Evolutionary conservation across 352 stramenopile species (phyloP), one percentile per base, ranked within the genome.

Genomic region (Thalassiosira hispida): DNA sequence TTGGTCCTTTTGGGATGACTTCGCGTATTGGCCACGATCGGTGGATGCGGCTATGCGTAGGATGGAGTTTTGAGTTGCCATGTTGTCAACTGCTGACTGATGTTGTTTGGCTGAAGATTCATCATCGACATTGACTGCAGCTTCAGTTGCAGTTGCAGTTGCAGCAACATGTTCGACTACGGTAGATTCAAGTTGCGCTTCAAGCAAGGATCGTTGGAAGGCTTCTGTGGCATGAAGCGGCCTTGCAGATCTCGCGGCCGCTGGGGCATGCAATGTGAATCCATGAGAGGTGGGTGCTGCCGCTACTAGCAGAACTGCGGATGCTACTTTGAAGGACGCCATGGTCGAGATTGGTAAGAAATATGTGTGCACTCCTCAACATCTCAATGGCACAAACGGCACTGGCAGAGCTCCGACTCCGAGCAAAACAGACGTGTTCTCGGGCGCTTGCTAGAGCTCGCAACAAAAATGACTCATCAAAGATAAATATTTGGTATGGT

Each of bases 1-100:
- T 42, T 62, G 1, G 20, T 91, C 61, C 55, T 84, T 89, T 65
- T 93, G 80, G 31, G 29, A 9, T 6, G 11, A 0, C 9, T 64
- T 81, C 5, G 84, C 84, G 67, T 83, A 87, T 75, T 91, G 85
- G 11, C 87, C 87, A 63, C 87, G 68, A 69, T 87, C 80, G 18
- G 83, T 89, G 42, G 67, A 84, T 0, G 87, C 77, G 29, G 71
- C 84, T n/a, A 90, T 64, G 20, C 61, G 72, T 60, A 85, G 56
- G 20, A 88, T 40, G 0, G 63, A 84, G 40, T 86, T 80, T 55
- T 83, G 77, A 20, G 56, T 22, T 9, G 29, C 12, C 23, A 3
- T 23, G 18, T 42, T 25, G 12, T 56, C 55, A 7, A 44, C 55
- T 14, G 16, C 22, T 22, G 52, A 55, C 55, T 38, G 60, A 66